phyloP scores from a whole-genome alignment of 805 yeast species.

The Kluyveromyces lactis region DNA sequence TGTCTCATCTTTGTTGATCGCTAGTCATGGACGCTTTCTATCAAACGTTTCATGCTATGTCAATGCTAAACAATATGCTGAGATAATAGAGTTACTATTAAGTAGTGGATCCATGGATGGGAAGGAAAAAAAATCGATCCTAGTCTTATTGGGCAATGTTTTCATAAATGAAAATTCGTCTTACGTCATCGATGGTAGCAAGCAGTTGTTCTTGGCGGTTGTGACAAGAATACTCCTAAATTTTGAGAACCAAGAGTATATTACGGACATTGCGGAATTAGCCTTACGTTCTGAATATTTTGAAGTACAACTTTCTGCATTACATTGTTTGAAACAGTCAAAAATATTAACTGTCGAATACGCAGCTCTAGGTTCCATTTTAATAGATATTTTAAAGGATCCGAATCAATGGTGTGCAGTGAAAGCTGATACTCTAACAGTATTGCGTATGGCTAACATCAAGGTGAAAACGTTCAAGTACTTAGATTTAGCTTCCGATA shows the following conservation, averaged over 20 bases:
- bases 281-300: conserved; percentile 34
- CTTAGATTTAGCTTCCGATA: conserved; percentile 20
- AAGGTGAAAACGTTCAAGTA: conserved; percentile 16
- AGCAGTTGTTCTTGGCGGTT: conserved; percentile 37
- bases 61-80: conserved; percentile 30
- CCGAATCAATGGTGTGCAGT: conserved; percentile 34
- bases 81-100: conserved; percentile 15
- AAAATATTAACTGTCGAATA: conserved; percentile 3
- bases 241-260: conserved; percentile 11
- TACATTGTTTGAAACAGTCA: conserved; percentile 20
- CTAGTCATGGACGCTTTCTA: conserved; percentile 7
- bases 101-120: conserved; percentile 2
- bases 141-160: conserved; percentile 27
- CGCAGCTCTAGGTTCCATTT: conserved; percentile 6
- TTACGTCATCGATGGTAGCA: conserved; percentile 38
- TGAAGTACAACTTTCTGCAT: conserved; percentile 38
- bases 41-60: conserved; percentile 24
- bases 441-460: conserved; percentile 22
- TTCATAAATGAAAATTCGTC: conserved; percentile 27
- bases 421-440: conserved; percentile 34
- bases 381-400: conserved; percentile 22
- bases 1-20: neutral
- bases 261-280: conserved; percentile 25
- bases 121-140: conserved; percentile 1
- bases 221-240: conserved; percentile 27